These are phyloP conservation scores for Zygosaccharomyces lentus DNA, from an alignment of 805 yeast genomes.

Conservation along the genomic window DNA sequence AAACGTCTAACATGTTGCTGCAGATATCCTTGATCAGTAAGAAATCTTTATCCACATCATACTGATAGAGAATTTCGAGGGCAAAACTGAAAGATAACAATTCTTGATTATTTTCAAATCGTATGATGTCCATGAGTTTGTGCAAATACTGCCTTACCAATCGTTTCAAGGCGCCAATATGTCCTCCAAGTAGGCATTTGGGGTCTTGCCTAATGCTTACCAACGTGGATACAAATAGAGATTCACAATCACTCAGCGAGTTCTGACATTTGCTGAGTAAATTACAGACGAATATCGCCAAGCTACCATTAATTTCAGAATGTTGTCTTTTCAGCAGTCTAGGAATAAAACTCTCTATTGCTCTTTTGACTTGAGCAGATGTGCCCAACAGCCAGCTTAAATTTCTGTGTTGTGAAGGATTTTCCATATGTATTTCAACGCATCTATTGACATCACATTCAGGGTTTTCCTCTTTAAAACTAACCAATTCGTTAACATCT, in stretches of 20 bases:
- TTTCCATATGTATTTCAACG: conserved; percentile 14
- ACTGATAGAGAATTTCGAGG: conserved; percentile 6
- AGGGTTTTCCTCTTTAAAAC: conserved; percentile 13
- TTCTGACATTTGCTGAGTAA: conserved; percentile 14
- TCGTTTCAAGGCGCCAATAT: conserved; percentile 5
- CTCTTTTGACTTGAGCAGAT: conserved; percentile 44
- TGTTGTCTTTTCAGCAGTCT: conserved; percentile 27
- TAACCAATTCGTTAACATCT: conserved; percentile 16
- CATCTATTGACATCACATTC: conserved; percentile 13
- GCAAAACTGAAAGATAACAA: conserved; percentile 14
- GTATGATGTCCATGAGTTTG: conserved; percentile 10
- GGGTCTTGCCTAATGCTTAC: conserved; percentile 15
- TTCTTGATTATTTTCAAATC: conserved; percentile 14
- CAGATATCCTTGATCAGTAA: conserved; percentile 8
- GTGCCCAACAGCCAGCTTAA: conserved; percentile 55
- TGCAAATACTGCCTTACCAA: conserved; percentile 8
- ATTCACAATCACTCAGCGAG: conserved; percentile 22
- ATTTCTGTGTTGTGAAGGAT: conserved; percentile 37
- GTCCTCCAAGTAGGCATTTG: conserved; percentile 6
- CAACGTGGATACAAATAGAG: conserved; percentile 16
- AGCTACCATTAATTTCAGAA: conserved; percentile 13
- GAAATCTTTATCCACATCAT: conserved; percentile 4
- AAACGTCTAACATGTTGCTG: conserved; percentile 2
- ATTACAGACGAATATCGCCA: conserved; percentile 15
- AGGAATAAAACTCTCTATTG: conserved; percentile 38